phyloP scores from a whole-genome alignment of 2,329 filamentous ascomycete genomes.

The Nemania serpens region DNA sequence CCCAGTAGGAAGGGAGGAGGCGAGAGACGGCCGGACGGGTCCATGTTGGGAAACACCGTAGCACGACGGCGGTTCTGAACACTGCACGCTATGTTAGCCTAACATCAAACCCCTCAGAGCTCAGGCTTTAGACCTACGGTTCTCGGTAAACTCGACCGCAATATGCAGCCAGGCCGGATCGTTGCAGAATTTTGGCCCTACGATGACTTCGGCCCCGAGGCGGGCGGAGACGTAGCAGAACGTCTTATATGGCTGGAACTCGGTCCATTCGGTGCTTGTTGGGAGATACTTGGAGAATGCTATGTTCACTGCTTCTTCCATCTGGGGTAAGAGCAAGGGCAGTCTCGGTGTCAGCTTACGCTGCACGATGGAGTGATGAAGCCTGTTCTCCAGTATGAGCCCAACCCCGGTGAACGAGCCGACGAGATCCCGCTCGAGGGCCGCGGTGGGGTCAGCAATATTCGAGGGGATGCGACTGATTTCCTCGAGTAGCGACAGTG shows the following conservation, averaged over 20 bases:
- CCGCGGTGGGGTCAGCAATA: background rate
- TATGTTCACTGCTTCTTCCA: background rate
- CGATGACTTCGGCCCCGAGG: background rate
- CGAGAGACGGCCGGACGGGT: background rate
- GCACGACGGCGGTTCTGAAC: background rate
- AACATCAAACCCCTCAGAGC: background rate
- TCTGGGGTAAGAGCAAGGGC: background rate
- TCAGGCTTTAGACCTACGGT: background rate
- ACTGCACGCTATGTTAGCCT: background rate
- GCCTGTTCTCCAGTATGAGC: conserved; percentile 11
- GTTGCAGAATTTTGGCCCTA: background rate
- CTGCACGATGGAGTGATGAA: conserved; percentile 17
- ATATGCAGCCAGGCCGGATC: background rate
- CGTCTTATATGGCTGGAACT: background rate
- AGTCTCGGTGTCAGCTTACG: conserved; percentile 14
- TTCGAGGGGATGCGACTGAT: background rate
- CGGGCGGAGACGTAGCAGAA: background rate
- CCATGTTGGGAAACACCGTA: background rate
- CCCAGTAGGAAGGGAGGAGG: conserved; percentile 1
- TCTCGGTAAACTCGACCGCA: background rate
- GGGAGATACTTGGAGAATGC: background rate
- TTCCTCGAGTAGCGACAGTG: conserved; percentile 9
- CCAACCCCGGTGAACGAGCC: conserved; percentile 10
- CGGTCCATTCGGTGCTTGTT: background rate
- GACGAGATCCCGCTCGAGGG: conserved; percentile 4